Conservation (phyloP, 345 rosid genomes). For the Cardiospermum halicacabum region DNA sequence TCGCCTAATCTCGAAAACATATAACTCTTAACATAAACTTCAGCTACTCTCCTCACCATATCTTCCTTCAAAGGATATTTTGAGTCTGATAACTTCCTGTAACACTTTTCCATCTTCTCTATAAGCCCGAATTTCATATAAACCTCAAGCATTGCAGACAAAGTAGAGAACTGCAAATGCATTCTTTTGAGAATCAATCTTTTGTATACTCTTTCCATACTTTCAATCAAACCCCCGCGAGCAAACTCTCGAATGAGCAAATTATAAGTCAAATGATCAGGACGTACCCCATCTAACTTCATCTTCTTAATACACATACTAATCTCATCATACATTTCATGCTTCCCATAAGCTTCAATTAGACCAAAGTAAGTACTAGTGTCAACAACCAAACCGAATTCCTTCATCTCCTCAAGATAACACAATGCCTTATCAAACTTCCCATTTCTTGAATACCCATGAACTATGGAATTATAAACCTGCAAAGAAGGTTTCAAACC, state of each 20-base stretch:
- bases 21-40: constrained; percentile 45
- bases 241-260: constrained; percentile 56
- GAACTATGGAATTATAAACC: constrained; percentile 49
- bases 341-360: constrained; percentile 51
- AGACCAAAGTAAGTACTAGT: constrained; percentile 50
- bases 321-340: constrained; percentile 59
- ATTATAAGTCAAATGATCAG: constrained; percentile 59
- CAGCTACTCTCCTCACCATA: constrained; percentile 52
- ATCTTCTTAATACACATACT: constrained; percentile 50
- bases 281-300: constrained; percentile 47
- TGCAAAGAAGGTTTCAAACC: constrained; percentile 37
- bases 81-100: constrained; percentile 27
- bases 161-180: constrained; percentile 40
- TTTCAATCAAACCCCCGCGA: constrained; percentile 49
- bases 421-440: constrained; percentile 45
- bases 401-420: constrained; percentile 44
- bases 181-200: constrained; percentile 43
- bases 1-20: constrained; percentile 71
- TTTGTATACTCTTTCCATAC: constrained; percentile 50
- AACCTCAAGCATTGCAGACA: constrained; percentile 58
- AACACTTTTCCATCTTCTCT: constrained; percentile 54
- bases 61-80: constrained; percentile 38
- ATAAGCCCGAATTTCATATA: constrained; percentile 53
- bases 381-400: constrained; percentile 29
- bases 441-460: constrained; percentile 39